phyloP scores from a whole-genome alignment of 371 early-diverging fungal species.

The Apophysomyces elegans region DNA sequence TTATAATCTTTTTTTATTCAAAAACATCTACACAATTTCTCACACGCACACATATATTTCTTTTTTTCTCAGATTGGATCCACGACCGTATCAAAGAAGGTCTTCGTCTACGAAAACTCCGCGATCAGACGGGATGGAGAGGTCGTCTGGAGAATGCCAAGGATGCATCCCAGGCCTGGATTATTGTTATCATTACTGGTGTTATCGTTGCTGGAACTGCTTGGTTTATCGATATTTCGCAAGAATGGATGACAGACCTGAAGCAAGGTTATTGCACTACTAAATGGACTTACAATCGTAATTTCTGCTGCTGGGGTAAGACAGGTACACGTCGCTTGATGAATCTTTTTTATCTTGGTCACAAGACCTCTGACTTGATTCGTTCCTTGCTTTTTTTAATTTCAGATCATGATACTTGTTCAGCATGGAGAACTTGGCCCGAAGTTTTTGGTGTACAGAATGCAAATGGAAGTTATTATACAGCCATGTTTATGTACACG shows the following conservation, averaged over 20 bases:
- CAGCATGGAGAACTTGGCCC: slow-evolving; percentile 52
- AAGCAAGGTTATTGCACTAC: slow-evolving; percentile 86
- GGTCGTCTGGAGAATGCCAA: slow-evolving; percentile 64
- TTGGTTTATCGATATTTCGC: slow-evolving; percentile 79
- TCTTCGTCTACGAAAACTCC: slow-evolving; percentile 70
- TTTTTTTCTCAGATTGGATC: slow-evolving; percentile 78
- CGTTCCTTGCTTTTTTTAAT: background rate
- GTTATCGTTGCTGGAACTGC: slow-evolving; percentile 75
- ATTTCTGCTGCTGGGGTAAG: slow-evolving; percentile 91
- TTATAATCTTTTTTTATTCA: slow-evolving; percentile 3
- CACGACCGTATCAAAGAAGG: slow-evolving; percentile 91
- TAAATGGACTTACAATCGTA: slow-evolving; percentile 82
- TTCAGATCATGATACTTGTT: slow-evolving; percentile 36
- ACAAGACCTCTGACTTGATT: background rate
- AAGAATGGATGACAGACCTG: slow-evolving; percentile 80
- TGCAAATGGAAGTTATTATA: slow-evolving; percentile 29
- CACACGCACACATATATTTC: background rate
- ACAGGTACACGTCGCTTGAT: slow-evolving; percentile 42
- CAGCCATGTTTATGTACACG: slow-evolving; percentile 42
- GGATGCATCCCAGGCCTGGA: slow-evolving; percentile 90
- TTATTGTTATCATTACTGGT: slow-evolving; percentile 75
- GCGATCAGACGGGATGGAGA: slow-evolving; percentile 55
- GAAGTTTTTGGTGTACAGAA: slow-evolving; percentile 34
- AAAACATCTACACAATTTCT: too few relatives aligned
- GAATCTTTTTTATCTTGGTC: slow-evolving; percentile 1